Conservation (phyloP, 78 protist species). For the Polysphondylium violaceum region DNA sequence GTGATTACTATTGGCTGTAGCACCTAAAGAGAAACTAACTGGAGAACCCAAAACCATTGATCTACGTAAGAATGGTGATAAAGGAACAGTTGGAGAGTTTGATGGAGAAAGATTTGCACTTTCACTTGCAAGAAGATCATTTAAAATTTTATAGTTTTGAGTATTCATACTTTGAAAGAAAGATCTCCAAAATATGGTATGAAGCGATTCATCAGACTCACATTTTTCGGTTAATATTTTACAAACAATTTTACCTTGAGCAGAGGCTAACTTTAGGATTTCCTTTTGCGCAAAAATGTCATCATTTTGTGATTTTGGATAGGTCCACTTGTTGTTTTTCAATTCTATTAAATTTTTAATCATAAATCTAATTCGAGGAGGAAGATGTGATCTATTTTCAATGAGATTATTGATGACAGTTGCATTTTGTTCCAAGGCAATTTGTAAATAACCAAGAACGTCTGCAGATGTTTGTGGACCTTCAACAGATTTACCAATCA, state of each 20-base stretch:
- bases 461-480: not conserved
- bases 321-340: constrained; percentile 35
- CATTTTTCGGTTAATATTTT: constrained; percentile 24
- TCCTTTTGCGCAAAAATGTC: constrained; percentile 36
- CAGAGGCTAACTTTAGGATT: constrained; percentile 15
- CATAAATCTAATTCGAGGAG: constrained; percentile 66
- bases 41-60: constrained; percentile 20
- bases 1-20: not conserved
- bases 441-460: constrained; percentile 5
- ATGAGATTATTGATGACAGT: constrained; percentile 4
- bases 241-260: constrained; percentile 16
- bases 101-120: constrained; percentile 11
- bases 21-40: not conserved
- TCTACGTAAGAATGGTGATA: constrained; percentile 60
- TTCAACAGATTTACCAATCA: constrained; percentile 36
- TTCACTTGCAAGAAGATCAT: constrained; percentile 29
- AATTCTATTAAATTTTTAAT: constrained; percentile 59
- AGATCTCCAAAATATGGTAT: constrained; percentile 35
- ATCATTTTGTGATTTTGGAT: not conserved
- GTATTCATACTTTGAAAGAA: constrained; percentile 24
- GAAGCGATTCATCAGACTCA: not conserved
- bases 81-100: constrained; percentile 41
- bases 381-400: constrained; percentile 19
- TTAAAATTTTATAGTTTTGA: constrained; percentile 20
- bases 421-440: constrained; percentile 31